A percentile compares a stretch with the other conserved stretches of the same genome.
Evolutionary conservation across 768 basidiomycete species (phyloP).

Genomic region (Leccinum ochraceum): DNA sequence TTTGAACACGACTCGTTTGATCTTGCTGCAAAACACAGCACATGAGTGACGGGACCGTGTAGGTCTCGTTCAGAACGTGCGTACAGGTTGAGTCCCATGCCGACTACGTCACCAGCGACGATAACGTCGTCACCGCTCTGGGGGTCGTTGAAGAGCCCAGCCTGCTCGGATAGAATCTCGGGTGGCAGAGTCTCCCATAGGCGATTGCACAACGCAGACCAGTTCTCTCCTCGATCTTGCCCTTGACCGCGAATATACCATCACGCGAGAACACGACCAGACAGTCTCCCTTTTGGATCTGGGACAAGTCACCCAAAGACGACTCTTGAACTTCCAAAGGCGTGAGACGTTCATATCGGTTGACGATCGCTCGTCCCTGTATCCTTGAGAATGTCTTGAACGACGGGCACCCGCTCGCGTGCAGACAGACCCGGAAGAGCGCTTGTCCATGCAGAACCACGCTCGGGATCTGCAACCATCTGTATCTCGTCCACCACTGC

Average conservation of each 20-base stretch:
- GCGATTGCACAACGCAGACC: constrained; percentile 86
- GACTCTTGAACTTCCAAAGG: constrained; percentile 72
- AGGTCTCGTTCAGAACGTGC: constrained; percentile 26
- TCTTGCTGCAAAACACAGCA: constrained; percentile 54
- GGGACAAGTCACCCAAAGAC: constrained; percentile 52
- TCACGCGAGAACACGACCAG: constrained; percentile 82
- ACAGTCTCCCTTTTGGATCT: constrained; percentile 82
- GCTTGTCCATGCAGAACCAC: no score
- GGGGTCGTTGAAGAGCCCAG: constrained; percentile 86
- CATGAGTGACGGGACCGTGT: neutral
- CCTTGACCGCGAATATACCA: constrained; percentile 77
- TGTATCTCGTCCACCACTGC: no score
- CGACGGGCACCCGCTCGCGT: no score
- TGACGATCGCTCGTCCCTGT: no score
- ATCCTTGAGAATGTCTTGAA: no score
- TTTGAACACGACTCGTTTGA: constrained; percentile 83
- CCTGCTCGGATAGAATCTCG: constrained; percentile 90
- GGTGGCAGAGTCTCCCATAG: constrained; percentile 87
- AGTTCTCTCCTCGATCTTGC: constrained; percentile 50
- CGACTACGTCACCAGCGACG: constrained; percentile 92
- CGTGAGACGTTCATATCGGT: constrained; percentile 33
- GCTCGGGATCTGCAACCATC: no score
- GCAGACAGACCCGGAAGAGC: no score
- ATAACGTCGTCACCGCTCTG: constrained; percentile 85
- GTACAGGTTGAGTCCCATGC: constrained; percentile 69